Evolutionary conservation across 345 rosid species (phyloP), one percentile per base, ranked within the genome.

Genomic region (Eucalyptus rudis): DNA sequence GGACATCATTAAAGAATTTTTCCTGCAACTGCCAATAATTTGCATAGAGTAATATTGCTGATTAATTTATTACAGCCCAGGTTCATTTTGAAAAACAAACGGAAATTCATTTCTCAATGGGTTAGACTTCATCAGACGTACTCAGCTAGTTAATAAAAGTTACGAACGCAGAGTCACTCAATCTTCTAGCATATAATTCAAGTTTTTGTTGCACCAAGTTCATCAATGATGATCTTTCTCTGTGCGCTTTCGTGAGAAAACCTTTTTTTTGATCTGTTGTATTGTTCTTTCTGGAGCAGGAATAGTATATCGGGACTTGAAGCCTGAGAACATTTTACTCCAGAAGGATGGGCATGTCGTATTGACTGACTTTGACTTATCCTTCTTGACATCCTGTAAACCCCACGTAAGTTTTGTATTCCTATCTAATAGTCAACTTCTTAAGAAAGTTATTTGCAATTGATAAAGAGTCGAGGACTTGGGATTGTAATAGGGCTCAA

Each of bases 321-420:
- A 98, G 96, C 99, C 99, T 76, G 99, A 98, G 92, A 98, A 98
- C 90, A 94, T 98, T 88, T 91, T 98, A 89, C 94, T 98, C 88
- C 94, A 94, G 90, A 94, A 95, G 93, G 98, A 97, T 81, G 99
- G 99, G 15, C 99, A 97, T 90, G 68, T 95, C 59, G 93, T 97
- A 86, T 87, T 98, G 90, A 95, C 98, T 6, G 99, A 98, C 95
- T 98, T 98, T 81, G 99, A 98, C 93, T 92, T 97, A 91, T 98
- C 99, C 58, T 96, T 97, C 88, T 90, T 96, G 96, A 92, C 98
- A 16, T 81, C 93, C 89, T 95, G 97, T 86, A 94, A 92, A 91
- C 98, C 98, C 85, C 96, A 94, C 89, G 99, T 97, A 93, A 44
- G 91, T 64, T 47, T 84, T 71, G 43, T 4, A 14, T 88, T 90